phyloP scores from a whole-genome alignment of 1,284 basidiomycete species.

The Sphaerobolus stellatus region DNA sequence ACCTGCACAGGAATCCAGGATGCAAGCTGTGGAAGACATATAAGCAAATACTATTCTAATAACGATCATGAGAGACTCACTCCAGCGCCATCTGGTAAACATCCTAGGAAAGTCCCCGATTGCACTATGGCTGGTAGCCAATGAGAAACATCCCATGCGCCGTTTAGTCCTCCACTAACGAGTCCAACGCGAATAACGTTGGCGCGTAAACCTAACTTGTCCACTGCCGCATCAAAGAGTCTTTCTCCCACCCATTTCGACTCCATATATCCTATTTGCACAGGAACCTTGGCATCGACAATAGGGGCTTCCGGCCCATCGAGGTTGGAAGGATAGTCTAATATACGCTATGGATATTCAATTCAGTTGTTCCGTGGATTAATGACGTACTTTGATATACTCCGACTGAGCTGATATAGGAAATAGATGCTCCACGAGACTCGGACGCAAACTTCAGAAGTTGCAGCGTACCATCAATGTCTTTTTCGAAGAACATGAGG shows the following conservation, averaged over 20 bases:
- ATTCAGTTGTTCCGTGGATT: conserved; percentile 5
- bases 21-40: conserved; percentile 3
- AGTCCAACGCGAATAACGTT: conserved; percentile 44
- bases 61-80: not conserved
- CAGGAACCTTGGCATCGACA: conserved; percentile 25
- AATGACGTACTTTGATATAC: conserved; percentile 12
- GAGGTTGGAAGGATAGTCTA: too few species aligned
- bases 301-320: conserved; percentile 23
- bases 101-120: conserved; percentile 2
- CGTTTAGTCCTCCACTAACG: conserved; percentile 37
- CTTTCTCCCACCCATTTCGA: conserved; percentile 42
- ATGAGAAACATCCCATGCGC: conserved; percentile 44
- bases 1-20: conserved; percentile 24
- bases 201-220: conserved; percentile 24
- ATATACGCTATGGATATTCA: too few species aligned
- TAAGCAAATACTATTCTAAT: not conserved
- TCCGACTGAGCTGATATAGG: conserved; percentile 8
- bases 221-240: conserved; percentile 20
- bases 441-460: conserved; percentile 22
- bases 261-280: conserved; percentile 32
- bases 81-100: conserved; percentile 14
- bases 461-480: conserved; percentile 28
- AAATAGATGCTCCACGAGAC: conserved; percentile 7
- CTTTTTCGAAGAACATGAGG: conserved; percentile 36
- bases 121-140: conserved; percentile 22